Conservation (phyloP, 2,329 filamentous ascomycete genomes). For the Colletotrichum lindemuthianum region DNA sequence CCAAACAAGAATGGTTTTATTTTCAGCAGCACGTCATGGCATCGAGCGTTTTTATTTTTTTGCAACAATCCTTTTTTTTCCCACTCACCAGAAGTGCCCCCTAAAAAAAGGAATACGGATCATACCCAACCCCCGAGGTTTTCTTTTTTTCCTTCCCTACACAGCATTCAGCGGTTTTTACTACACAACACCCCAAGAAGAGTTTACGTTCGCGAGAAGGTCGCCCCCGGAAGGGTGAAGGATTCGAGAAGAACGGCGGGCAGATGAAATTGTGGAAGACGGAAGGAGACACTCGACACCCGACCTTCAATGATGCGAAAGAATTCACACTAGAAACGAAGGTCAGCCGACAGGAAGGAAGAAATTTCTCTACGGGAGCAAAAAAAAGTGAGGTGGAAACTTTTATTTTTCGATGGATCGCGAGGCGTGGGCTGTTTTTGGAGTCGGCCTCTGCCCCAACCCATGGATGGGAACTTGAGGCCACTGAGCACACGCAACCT, state of each 20-base stretch:
- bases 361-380: conserved; percentile 24
- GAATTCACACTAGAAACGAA: conserved; percentile 3
- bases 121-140: conserved; percentile 47
- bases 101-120: conserved; percentile 54
- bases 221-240: conserved; percentile 31
- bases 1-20: conserved; percentile 47
- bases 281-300: conserved; percentile 29
- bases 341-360: conserved; percentile 19
- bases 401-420: conserved; percentile 15
- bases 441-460: background rate
- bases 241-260: conserved; percentile 8
- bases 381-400: conserved; percentile 24
- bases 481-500: conserved; percentile 15
- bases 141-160: conserved; percentile 35
- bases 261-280: conserved; percentile 6
- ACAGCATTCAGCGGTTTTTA: conserved; percentile 40
- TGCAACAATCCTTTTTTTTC: conserved; percentile 44
- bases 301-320: conserved; percentile 17
- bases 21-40: conserved; percentile 52
- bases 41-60: conserved; percentile 55
- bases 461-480: conserved; percentile 15
- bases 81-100: conserved; percentile 50
- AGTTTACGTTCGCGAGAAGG: conserved; percentile 34
- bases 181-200: conserved; percentile 38
- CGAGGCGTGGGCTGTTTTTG: conserved; percentile 5